These are phyloP conservation scores for Tripterygium wilfordii DNA, from an alignment of 177 flowering plant species.

Conservation along the genomic window DNA sequence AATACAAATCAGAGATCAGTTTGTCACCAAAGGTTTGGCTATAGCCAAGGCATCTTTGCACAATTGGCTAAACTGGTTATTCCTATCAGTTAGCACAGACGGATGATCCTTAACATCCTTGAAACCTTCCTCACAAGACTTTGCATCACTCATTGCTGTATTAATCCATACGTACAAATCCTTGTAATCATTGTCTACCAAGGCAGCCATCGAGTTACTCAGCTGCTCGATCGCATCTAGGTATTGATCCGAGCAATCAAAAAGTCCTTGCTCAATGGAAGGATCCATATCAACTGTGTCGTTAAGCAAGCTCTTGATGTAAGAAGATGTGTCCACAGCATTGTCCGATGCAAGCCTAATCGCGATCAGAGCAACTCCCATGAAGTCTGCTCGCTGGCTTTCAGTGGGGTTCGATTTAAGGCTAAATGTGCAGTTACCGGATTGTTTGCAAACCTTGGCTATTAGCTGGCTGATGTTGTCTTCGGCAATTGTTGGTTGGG, in stretches of 20 bases:
- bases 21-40: slow-evolving; percentile 3
- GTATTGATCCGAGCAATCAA: slow-evolving; percentile 26
- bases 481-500: not conserved
- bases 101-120: not conserved
- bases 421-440: slow-evolving; percentile 15
- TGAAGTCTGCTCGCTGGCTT: slow-evolving; percentile 6
- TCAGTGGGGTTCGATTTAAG: slow-evolving; percentile 16
- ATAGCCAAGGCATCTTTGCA: slow-evolving; percentile 17
- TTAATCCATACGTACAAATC: slow-evolving; percentile 25
- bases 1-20: not conserved
- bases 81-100: slow-evolving; percentile 2
- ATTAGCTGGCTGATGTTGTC: slow-evolving; percentile 5
- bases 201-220: slow-evolving; percentile 28
- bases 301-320: slow-evolving; percentile 1
- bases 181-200: slow-evolving; percentile 8
- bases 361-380: slow-evolving; percentile 16
- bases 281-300: slow-evolving; percentile 14
- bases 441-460: slow-evolving; percentile 10
- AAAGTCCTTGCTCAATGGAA: slow-evolving; percentile 15
- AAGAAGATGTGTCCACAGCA: slow-evolving; percentile 7
- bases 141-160: slow-evolving; percentile 21
- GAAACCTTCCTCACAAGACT: slow-evolving; percentile 17
- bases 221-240: slow-evolving; percentile 28
- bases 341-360: slow-evolving; percentile 14
- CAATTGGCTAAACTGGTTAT: slow-evolving; percentile 5